Conservation (phyloP, 2,329 filamentous ascomycete species). For the Bipolaris sorokiniana region DNA sequence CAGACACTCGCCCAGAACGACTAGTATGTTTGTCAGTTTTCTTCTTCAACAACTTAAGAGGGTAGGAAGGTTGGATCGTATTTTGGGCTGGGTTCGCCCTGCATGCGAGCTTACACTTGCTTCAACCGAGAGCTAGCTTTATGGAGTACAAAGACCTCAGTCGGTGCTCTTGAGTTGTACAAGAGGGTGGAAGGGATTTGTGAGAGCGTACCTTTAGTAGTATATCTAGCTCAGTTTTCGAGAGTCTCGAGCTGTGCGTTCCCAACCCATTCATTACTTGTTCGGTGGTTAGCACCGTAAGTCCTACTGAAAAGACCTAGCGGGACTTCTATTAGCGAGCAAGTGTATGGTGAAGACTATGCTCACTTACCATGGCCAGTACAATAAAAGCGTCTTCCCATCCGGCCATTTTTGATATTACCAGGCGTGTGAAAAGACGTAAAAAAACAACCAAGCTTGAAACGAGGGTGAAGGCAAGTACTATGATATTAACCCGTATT, state of each 20-base stretch:
- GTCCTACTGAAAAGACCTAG: conserved; percentile 35
- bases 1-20: conserved; percentile 46
- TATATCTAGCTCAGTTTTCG: conserved; percentile 11
- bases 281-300: conserved; percentile 35
- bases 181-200: not conserved
- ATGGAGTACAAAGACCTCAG: not conserved
- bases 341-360: not conserved
- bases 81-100: not conserved
- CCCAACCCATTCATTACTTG: conserved; percentile 45
- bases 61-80: too few species aligned
- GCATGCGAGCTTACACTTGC: too few species aligned
- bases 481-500: conserved; percentile 39
- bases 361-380: conserved; percentile 39
- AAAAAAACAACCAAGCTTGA: conserved; percentile 39
- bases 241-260: conserved; percentile 25
- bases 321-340: conserved; percentile 11
- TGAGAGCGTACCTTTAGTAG: conserved; percentile 23
- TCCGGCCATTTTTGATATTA: conserved; percentile 33
- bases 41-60: not conserved
- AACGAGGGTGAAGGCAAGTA: conserved; percentile 41
- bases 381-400: conserved; percentile 41
- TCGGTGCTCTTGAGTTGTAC: not conserved
- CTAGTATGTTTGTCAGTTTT: conserved; percentile 27
- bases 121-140: not conserved
- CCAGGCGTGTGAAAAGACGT: conserved; percentile 38